Percentiles rank a stretch among this genome's conserved stretches.
phyloP scores from a whole-genome alignment of 345 rosid genomes.

The Eucalyptus victrix region DNA sequence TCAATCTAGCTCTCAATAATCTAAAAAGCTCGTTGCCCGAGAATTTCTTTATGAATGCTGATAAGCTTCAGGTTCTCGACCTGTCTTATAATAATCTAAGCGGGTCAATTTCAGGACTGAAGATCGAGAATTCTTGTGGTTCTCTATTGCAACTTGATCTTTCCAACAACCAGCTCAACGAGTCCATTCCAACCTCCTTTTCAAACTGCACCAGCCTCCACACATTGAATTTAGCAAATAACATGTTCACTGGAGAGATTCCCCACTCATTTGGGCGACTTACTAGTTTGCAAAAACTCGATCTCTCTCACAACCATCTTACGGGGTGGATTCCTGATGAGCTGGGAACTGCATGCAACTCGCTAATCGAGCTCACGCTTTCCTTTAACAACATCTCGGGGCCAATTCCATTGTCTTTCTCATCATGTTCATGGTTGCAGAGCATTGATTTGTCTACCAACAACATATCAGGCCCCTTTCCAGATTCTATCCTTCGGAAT shows the following conservation, averaged over 20 bases:
- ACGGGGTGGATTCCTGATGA: slow-evolving; percentile 82
- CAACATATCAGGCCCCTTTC: slow-evolving; percentile 73
- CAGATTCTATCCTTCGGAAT: slow-evolving; percentile 37
- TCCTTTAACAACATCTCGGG: slow-evolving; percentile 77
- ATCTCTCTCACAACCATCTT: slow-evolving; percentile 66
- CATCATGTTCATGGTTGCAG: slow-evolving; percentile 64
- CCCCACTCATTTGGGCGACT: slow-evolving; percentile 52
- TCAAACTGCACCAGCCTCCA: slow-evolving; percentile 73
- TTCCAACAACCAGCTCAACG: slow-evolving; percentile 48
- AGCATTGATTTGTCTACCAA: slow-evolving; percentile 76
- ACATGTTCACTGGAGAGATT: slow-evolving; percentile 55
- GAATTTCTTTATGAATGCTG: slow-evolving; percentile 30
- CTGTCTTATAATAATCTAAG: slow-evolving; percentile 80
- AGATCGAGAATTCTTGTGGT: slow-evolving; percentile 37
- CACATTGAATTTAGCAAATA: slow-evolving; percentile 47
- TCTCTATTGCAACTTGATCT: slow-evolving; percentile 58
- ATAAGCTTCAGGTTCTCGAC: slow-evolving; percentile 64
- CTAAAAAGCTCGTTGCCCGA: slow-evolving; percentile 56
- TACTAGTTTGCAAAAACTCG: slow-evolving; percentile 44
- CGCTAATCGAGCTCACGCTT: slow-evolving; percentile 51
- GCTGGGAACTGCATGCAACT: slow-evolving; percentile 52
- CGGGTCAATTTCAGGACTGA: slow-evolving; percentile 62
- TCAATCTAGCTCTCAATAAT: slow-evolving; percentile 53
- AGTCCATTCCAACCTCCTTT: slow-evolving; percentile 44
- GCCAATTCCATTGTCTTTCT: slow-evolving; percentile 48